Evolutionary conservation across 768 basidiomycete species (phyloP).

Genomic region (Serpula lacrymans): DNA sequence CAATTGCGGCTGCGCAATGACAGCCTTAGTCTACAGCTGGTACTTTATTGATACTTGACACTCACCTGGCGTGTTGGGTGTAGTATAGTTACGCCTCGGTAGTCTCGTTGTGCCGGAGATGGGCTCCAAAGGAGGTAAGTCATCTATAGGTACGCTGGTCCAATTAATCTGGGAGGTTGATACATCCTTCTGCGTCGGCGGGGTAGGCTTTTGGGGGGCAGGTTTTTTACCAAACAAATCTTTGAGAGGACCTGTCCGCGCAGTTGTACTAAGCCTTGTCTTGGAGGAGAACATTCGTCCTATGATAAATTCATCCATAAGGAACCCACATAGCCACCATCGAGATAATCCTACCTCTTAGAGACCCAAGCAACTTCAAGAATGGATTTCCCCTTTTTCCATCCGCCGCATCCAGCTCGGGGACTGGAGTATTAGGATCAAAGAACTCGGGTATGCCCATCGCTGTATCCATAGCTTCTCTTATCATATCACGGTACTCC

Average conservation of each 20-base stretch:
- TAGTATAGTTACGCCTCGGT: not conserved
- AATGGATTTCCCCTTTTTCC: conserved; percentile 73
- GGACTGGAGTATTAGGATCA: conserved; percentile 43
- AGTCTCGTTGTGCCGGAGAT: conserved; percentile 10
- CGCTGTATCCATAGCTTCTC: conserved; percentile 72
- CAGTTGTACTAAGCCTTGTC: conserved; percentile 40
- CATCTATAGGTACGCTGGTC: conserved; percentile 8
- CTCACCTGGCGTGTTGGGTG: conserved; percentile 9
- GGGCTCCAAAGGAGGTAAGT: conserved; percentile 7
- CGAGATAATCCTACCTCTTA: conserved; percentile 51
- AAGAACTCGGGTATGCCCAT: conserved; percentile 56
- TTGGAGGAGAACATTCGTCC: conserved; percentile 62
- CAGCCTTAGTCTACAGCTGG: not conserved
- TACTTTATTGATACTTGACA: too few species aligned
- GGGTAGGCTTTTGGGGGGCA: conserved; percentile 7
- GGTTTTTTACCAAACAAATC: conserved; percentile 19
- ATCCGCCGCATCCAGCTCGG: conserved; percentile 44
- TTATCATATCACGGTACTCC: conserved; percentile 52
- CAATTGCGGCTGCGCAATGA: conserved; percentile 8
- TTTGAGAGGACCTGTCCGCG: conserved; percentile 31
- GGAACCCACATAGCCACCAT: not conserved
- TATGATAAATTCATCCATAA: conserved; percentile 21
- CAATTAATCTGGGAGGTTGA: conserved; percentile 4
- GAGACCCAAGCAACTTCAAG: conserved; percentile 67
- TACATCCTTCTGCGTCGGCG: conserved; percentile 9